Evolutionary conservation across 139 green algal genomes (phyloP), one percentile per base, ranked within the genome.

Genomic region (Chlorella ohadii): DNA sequence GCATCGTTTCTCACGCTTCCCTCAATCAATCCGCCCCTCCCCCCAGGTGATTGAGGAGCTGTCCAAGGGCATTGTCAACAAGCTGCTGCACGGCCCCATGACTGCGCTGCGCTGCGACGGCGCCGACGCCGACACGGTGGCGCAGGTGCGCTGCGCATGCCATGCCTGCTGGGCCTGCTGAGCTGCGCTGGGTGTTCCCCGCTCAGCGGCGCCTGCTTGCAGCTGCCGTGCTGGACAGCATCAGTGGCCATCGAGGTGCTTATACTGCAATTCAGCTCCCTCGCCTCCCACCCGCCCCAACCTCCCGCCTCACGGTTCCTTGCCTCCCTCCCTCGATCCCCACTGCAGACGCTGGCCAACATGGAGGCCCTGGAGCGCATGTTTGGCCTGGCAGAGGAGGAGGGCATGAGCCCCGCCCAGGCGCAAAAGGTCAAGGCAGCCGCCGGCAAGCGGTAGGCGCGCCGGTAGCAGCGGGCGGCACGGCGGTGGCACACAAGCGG

Each of bases 41-140:
- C 36, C 34, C 9, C 85, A 91, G 85, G 93, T 92, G 47, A 89
- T 99, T 27, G 97, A 99, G 93, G 97, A 99, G 85, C 90, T 99
- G 44, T 95, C 85, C 86, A 89, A 92, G 56, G 91, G 93, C 66
- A 99, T 99, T 78, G 93, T 99, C 17, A 99, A 99, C 94, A 99
- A 99, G 93, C 92, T 99, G 82, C 91, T 99, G 85, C 97, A 99
- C 88, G 97, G 97, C 22, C 97, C 97, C 70, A 99, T 99, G 97
- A 96, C 94, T 22, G 95, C 96, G 59, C 92, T 99, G 72, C 92
- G 97, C 34, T 98, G 93, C 84, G 97, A 99, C 81, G 95, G 93
- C 57, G 95, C 91, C 4, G 95, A 99, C 84, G 51, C 51, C 51
- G 51, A 59, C 15, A 59, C 51, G 12, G 51, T 59, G 51, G 51